These are phyloP conservation scores for Rosellinia necatrix DNA, from an alignment of 2,329 filamentous ascomycete species.

Conservation along the genomic window DNA sequence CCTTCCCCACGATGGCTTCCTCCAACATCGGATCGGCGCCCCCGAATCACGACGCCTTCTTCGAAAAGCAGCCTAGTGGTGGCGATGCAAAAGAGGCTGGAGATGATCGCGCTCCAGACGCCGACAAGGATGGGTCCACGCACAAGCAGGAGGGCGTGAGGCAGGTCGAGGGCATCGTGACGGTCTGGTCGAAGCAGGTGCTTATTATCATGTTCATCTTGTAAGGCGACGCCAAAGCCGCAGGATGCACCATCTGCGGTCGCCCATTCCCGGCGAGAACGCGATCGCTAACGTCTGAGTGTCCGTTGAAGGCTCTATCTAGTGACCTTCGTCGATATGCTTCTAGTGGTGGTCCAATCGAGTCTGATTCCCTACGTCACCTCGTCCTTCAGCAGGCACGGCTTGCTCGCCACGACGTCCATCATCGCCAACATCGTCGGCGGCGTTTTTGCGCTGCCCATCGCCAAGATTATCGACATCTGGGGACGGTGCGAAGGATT, in stretches of 20 bases:
- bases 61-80: neutral
- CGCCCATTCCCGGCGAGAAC: neutral
- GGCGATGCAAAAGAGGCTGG: neutral
- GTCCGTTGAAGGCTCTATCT: constrained; percentile 43
- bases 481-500: constrained; percentile 55
- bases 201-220: constrained; percentile 43
- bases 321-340: constrained; percentile 45
- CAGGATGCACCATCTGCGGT: too few relatives aligned
- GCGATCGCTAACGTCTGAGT: constrained; percentile 6
- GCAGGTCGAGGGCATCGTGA: constrained; percentile 45
- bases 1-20: neutral
- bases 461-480: constrained; percentile 53
- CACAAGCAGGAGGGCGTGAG: constrained; percentile 46
- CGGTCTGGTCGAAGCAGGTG: constrained; percentile 42
- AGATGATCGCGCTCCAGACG: constrained; percentile 1
- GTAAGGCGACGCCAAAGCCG: constrained; percentile 36
- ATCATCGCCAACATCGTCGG: constrained; percentile 13
- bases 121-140: constrained; percentile 30
- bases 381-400: constrained; percentile 66
- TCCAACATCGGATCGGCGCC: neutral
- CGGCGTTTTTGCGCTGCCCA: constrained; percentile 6
- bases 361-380: constrained; percentile 68
- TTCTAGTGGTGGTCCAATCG: constrained; percentile 45
- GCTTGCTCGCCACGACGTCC: constrained; percentile 44
- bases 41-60: neutral